Percentiles rank a stretch among this genome's conserved stretches.
These are phyloP conservation scores for Fusarium zealandicum DNA, from an alignment of 2,329 filamentous ascomycete species.

Conservation along the genomic window DNA sequence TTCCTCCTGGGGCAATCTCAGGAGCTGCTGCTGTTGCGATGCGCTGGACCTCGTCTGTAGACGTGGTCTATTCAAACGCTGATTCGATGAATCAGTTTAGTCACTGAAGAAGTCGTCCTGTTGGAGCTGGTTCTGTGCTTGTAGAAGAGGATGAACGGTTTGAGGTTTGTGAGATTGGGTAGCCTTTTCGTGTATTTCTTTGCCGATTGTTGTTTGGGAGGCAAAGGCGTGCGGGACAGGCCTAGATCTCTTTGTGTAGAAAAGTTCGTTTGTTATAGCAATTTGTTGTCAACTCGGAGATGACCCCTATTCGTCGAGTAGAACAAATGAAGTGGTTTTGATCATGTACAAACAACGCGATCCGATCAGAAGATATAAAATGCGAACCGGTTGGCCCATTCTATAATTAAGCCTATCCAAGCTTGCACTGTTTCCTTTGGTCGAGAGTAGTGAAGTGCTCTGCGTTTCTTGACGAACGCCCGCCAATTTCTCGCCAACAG, in stretches of 20 bases:
- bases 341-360: no score
- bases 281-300: no score
- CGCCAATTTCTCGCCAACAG: no score
- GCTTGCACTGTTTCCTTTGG: no score
- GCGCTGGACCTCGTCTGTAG: not conserved
- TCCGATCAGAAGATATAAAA: no score
- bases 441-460: no score
- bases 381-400: no score
- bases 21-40: not conserved
- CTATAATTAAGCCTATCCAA: no score
- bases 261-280: not conserved
- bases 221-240: not conserved
- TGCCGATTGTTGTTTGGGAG: not conserved
- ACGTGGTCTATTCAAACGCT: not conserved
- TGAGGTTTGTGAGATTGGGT: not conserved
- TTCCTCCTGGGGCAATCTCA: not conserved
- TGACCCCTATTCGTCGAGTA: no score
- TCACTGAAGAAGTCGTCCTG: not conserved
- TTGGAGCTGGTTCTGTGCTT: not conserved
- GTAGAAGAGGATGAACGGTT: not conserved
- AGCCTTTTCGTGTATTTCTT: not conserved
- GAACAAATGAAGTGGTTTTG: no score
- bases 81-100: constrained; percentile 7
- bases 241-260: not conserved
- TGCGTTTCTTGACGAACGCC: no score